Percentiles rank a stretch among this genome's conserved stretches.
These are phyloP conservation scores for Kwoniella pini DNA, from an alignment of 768 basidiomycete species.

Conservation along the genomic window DNA sequence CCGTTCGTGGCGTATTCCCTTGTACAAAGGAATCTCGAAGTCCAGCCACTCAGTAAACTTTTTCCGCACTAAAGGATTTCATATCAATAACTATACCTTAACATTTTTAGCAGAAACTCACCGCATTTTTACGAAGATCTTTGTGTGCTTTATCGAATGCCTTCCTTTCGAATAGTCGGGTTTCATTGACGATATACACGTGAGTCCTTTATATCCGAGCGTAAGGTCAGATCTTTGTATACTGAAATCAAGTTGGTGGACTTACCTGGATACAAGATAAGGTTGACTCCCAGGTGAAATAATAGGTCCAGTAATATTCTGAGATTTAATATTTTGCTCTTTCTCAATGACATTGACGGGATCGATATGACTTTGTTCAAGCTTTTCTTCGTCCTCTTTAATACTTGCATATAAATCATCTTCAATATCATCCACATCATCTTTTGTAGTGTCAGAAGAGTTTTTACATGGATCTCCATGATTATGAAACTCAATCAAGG, in stretches of 20 bases:
- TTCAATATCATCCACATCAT: slow-evolving; percentile 16
- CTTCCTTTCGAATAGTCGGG: slow-evolving; percentile 15
- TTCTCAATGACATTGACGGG: not conserved
- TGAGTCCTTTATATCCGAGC: slow-evolving; percentile 14
- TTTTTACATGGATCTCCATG: slow-evolving; percentile 9
- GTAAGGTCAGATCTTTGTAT: not conserved
- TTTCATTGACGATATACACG: slow-evolving; percentile 36
- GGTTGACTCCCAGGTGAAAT: slow-evolving; percentile 2
- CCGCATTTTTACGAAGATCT: slow-evolving; percentile 18
- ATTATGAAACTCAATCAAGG: slow-evolving; percentile 24
- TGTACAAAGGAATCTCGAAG: slow-evolving; percentile 17
- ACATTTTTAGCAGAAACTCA: slow-evolving; percentile 6
- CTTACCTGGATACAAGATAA: slow-evolving; percentile 19
- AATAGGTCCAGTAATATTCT: not conserved
- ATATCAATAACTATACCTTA: not conserved
- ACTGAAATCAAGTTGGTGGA: not conserved
- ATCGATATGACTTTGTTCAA: not conserved
- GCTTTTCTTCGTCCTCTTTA: slow-evolving; percentile 6
- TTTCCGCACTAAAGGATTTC: slow-evolving; percentile 23
- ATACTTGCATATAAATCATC: slow-evolving; percentile 22
- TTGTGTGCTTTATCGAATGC: slow-evolving; percentile 29
- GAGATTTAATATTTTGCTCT: not conserved
- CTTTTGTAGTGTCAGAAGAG: not conserved
- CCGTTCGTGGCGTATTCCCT: slow-evolving; percentile 19
- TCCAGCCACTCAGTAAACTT: not conserved